Percentiles rank a stretch among this genome's conserved stretches.
These are phyloP conservation scores for Penstemon newberryi DNA, from an alignment of 257 asterid genomes.

Conservation along the genomic window DNA sequence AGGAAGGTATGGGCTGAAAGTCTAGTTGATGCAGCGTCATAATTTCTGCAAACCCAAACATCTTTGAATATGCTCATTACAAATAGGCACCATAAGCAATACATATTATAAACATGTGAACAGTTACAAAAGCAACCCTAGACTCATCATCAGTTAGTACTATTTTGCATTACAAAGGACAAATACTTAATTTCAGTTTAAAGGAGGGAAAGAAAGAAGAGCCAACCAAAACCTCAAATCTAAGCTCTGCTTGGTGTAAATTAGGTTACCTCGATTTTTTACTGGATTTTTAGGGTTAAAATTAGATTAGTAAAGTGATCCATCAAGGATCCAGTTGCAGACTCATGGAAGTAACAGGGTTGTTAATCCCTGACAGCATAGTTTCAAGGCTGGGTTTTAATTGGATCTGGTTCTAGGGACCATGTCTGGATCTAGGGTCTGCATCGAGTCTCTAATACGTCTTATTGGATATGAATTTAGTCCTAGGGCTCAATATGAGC, in stretches of 20 bases:
- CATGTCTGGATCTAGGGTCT: not conserved
- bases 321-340: not conserved
- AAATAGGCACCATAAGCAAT: not conserved
- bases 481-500: conserved; percentile 8
- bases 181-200: too few relatives aligned
- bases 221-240: not conserved
- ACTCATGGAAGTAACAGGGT: not conserved
- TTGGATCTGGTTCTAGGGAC: not conserved
- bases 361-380: not conserved
- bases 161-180: too few relatives aligned
- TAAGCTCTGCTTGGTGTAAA: not conserved
- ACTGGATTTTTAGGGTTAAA: not conserved
- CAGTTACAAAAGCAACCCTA: too few relatives aligned
- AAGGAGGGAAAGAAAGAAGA: too few relatives aligned
- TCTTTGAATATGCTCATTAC: not conserved
- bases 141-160: too few relatives aligned
- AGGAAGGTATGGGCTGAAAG: not conserved
- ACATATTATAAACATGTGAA: too few relatives aligned
- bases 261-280: not conserved
- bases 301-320: not conserved
- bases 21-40: not conserved
- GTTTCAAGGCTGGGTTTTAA: not conserved
- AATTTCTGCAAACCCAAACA: not conserved
- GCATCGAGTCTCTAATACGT: not conserved
- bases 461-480: not conserved